Base-by-base conservation (phyloP, 2,329 filamentous ascomycete genomes). In the Truncatella angustata region DNA sequence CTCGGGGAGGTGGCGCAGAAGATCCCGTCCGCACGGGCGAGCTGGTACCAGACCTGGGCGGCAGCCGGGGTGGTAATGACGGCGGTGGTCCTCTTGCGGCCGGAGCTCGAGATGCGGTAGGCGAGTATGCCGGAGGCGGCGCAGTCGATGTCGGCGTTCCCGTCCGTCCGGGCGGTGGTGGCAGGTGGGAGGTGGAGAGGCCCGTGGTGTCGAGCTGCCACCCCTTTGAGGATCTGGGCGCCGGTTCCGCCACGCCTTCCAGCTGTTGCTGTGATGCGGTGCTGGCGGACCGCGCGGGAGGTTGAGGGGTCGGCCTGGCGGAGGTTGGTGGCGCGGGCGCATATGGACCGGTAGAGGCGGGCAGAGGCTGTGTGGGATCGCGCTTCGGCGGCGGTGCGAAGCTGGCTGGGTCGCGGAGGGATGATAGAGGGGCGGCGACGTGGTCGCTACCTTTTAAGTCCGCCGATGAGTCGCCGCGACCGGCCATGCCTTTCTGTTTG, bases 351-450 rank as follows among this genome's bases (percentile, higher is more conserved):
- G 58, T 28, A 45, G 54, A 16, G 20, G 57, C 43, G 9, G 56
- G 52, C 12, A 58, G 52, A 14, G 60, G 44, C 23, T 40, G 47
- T 20, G 48, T 51, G 40, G 43, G 60, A 45, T 32, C 69, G 55
- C 81, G 87, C 61, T 83, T 92, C 0, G 91, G 91, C 23, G 91
- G 91, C 21, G 91, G 90, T 2, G 82, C 90, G 66, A 96, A 96
- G 14, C 84, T 81, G 1, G 82, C 69, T 1, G 90, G 91, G 65
- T 96, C 91, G 65, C 84, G 85, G 26, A 96, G 78, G 3, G 82
- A 77, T 7, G 84, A 77, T 39, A 95, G 72, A 1, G 91, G 91
- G 14, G 78, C 76, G 28, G 80, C 71, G 40, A 71, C 67, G 58
- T 76, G 74, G 51, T 68, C 60, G 20, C 60, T 54, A 11, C 58